Percentiles rank a stretch among this genome's conserved stretches.
phyloP scores from a whole-genome alignment of 2,329 filamentous ascomycete genomes.

The Colletotrichum sp. region DNA sequence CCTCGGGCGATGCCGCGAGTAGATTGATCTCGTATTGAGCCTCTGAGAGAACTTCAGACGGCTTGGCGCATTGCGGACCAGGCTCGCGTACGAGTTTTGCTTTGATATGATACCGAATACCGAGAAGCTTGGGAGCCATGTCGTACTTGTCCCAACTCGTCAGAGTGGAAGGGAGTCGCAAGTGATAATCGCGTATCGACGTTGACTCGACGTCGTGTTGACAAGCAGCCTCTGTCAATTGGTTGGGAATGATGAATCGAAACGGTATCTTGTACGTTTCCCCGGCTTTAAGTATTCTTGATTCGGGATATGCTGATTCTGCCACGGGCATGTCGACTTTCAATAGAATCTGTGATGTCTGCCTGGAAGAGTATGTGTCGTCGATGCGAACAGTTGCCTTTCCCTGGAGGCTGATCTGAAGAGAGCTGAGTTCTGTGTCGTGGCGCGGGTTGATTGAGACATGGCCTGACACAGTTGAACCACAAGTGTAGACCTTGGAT shows the following conservation, averaged over 20 bases:
- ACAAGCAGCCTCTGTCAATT: conserved; percentile 61
- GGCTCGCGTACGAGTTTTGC: conserved; percentile 43
- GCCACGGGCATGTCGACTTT: conserved; percentile 60
- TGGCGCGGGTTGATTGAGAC: conserved; percentile 48
- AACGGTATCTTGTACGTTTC: conserved; percentile 56
- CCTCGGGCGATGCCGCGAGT: conserved; percentile 52
- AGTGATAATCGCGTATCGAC: conserved; percentile 53
- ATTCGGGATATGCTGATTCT: conserved; percentile 49
- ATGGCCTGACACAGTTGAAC: conserved; percentile 54
- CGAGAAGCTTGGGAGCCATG: conserved; percentile 57
- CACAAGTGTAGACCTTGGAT: conserved; percentile 60
- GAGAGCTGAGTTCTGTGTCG: conserved; percentile 52
- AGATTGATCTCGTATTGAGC: conserved; percentile 52
- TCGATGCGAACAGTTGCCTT: conserved; percentile 54
- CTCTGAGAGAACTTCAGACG: conserved; percentile 40
- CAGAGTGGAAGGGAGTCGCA: conserved; percentile 57
- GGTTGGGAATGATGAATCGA: conserved; percentile 60
- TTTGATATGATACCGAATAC: conserved; percentile 56
- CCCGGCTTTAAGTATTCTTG: conserved; percentile 52
- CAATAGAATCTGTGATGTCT: conserved; percentile 56
- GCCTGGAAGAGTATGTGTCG: conserved; percentile 50
- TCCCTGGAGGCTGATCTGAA: conserved; percentile 59
- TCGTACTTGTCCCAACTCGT: conserved; percentile 59
- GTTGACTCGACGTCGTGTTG: conserved; percentile 50
- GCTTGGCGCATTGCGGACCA: conserved; percentile 20